These are phyloP conservation scores for Ceratocystis variospora DNA, from an alignment of 2,329 filamentous ascomycete genomes.

Conservation along the genomic window DNA sequence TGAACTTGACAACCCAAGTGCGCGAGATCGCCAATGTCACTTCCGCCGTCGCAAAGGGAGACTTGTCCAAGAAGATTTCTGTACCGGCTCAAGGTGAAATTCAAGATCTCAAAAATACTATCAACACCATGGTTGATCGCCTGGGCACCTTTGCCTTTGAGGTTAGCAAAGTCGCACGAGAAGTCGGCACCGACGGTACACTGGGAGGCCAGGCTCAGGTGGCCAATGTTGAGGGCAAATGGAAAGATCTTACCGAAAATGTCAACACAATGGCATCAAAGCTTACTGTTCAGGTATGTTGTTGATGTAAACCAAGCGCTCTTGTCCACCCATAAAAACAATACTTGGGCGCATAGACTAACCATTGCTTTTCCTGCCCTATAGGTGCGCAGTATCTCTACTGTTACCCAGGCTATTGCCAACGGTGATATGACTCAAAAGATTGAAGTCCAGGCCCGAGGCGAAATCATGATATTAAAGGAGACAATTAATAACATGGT, in stretches of 20 bases:
- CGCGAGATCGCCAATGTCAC: slow-evolving; percentile 95
- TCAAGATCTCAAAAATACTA: slow-evolving; percentile 86
- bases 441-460: slow-evolving; percentile 88
- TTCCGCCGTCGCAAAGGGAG: slow-evolving; percentile 84
- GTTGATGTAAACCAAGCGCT: neutral
- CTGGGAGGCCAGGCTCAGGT: slow-evolving; percentile 88
- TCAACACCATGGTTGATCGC: slow-evolving; percentile 98
- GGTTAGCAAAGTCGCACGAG: slow-evolving; percentile 86
- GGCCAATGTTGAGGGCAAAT: slow-evolving; percentile 91
- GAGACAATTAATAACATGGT: slow-evolving; percentile 99
- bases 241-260: slow-evolving; percentile 90
- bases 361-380: neutral
- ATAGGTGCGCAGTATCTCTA: slow-evolving; percentile 78
- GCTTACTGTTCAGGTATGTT: slow-evolving; percentile 46
- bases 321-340: neutral
- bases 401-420: slow-evolving; percentile 87
- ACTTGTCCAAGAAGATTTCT: slow-evolving; percentile 90
- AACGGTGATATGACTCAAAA: slow-evolving; percentile 93
- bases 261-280: slow-evolving; percentile 66
- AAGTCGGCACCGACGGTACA: slow-evolving; percentile 91
- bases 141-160: slow-evolving; percentile 92
- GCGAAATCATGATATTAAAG: slow-evolving; percentile 85
- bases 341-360: neutral
- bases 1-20: slow-evolving; percentile 94
- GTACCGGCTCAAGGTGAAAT: slow-evolving; percentile 92